These are phyloP conservation scores for Domatiomyces catenatus DNA, from an alignment of 2,329 filamentous ascomycete genomes.

Conservation along the genomic window DNA sequence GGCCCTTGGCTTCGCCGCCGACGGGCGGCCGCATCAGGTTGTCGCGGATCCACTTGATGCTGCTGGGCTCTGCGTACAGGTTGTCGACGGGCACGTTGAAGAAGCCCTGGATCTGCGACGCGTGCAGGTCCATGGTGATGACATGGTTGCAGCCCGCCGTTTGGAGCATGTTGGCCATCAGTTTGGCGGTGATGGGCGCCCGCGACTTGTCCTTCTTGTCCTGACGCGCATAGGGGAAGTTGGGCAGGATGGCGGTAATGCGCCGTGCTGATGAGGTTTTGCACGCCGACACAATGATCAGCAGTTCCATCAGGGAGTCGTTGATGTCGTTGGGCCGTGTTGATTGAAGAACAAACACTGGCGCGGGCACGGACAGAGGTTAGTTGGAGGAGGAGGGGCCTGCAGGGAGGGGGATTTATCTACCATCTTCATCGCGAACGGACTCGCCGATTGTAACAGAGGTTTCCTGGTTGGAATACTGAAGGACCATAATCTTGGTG, in stretches of 20 bases:
- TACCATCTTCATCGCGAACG: conserved; percentile 88
- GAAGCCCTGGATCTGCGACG: conserved; percentile 87
- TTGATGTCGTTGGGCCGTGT: conserved; percentile 94
- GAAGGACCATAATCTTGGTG: conserved; percentile 52
- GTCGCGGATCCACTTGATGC: conserved; percentile 78
- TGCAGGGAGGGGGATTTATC: conserved; percentile 11
- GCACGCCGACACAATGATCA: conserved; percentile 97
- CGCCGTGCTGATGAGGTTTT: conserved; percentile 70
- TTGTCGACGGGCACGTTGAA: conserved; percentile 74
- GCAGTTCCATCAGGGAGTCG: conserved; percentile 91
- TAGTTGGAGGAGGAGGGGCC: conserved; percentile 1
- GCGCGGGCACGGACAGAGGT: conserved; percentile 1
- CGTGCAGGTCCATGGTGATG: conserved; percentile 93
- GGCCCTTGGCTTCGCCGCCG: conserved; percentile 12
- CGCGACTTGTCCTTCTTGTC: conserved; percentile 96
- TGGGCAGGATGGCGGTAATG: conserved; percentile 89
- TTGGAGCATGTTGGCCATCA: conserved; percentile 96
- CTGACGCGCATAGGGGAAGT: conserved; percentile 90
- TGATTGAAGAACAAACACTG: conserved; percentile 78
- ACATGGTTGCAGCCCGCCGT: conserved; percentile 86
- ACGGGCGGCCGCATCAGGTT: conserved; percentile 60
- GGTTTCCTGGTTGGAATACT: conserved; percentile 49
- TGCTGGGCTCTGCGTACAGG: conserved; percentile 85
- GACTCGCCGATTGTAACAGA: conserved; percentile 85
- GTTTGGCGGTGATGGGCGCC: conserved; percentile 88